Conservation (phyloP, 371 early-diverging fungal species). For the Apophysomyces elegans region DNA sequence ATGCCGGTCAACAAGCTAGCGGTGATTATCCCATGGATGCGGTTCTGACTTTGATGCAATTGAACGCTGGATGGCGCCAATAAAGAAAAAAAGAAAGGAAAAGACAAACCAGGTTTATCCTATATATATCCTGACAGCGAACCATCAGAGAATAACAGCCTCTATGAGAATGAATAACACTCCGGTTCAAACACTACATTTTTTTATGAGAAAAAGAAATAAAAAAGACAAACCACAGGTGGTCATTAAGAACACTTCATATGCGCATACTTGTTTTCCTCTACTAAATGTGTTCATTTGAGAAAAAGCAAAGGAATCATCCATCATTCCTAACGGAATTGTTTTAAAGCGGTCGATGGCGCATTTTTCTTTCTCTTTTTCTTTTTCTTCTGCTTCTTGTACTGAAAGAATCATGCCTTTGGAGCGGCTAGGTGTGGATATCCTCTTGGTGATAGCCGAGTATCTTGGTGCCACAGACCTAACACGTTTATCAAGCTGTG, state of each 20-base stretch:
- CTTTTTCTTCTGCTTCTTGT: too few relatives aligned
- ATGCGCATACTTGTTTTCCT: neutral
- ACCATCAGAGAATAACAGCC: too few relatives aligned
- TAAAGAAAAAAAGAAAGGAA: conserved; percentile 24
- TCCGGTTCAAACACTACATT: too few relatives aligned
- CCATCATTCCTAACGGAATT: neutral
- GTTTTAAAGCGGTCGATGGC: neutral
- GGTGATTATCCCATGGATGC: conserved; percentile 53
- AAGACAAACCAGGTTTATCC: conserved; percentile 8
- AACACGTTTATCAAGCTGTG: conserved; percentile 12
- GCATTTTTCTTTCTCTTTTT: neutral
- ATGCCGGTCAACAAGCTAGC: conserved; percentile 1
- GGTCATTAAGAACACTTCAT: conserved; percentile 3
- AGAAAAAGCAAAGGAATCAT: neutral
- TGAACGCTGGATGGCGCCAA: conserved; percentile 37
- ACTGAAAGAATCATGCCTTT: too few relatives aligned
- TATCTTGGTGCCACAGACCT: conserved; percentile 14
- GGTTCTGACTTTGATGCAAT: conserved; percentile 51
- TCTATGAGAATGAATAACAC: too few relatives aligned
- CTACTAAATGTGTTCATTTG: too few relatives aligned
- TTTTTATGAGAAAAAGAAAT: neutral
- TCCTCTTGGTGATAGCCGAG: conserved; percentile 12
- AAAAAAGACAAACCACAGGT: conserved; percentile 1
- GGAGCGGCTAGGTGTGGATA: neutral
- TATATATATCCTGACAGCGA: neutral